Evolutionary conservation across 1,284 basidiomycete species (phyloP).

Genomic region (Pseudozyma hubeiensis): DNA sequence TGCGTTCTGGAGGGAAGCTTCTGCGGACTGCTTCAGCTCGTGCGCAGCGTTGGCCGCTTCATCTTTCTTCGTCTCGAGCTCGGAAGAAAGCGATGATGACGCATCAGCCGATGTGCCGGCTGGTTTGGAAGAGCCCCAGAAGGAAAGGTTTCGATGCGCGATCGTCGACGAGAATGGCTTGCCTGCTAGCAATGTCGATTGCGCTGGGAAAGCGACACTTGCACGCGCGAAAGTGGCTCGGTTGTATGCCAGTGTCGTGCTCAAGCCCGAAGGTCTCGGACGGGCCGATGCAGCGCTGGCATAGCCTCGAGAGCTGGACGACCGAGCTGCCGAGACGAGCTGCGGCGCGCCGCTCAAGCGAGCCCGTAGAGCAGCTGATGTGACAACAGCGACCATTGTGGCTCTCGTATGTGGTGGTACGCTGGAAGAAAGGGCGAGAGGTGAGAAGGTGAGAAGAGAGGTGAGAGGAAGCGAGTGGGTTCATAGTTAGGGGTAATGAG

Average conservation of each 20-base stretch:
- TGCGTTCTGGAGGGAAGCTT: constrained; percentile 13
- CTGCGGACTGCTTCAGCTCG: constrained; percentile 14
- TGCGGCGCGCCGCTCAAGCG: constrained; percentile 24
- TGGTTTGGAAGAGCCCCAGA: constrained; percentile 21
- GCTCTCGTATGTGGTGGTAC: background rate
- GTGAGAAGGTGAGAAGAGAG: background rate
- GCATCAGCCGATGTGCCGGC: constrained; percentile 1
- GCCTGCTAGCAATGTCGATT: constrained; percentile 22
- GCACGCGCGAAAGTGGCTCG: constrained; percentile 20
- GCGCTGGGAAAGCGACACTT: constrained; percentile 14
- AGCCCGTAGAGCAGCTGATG: constrained; percentile 26
- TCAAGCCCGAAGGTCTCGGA: constrained; percentile 11
- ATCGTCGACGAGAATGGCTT: constrained; percentile 27
- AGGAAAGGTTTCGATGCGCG: constrained; percentile 20
- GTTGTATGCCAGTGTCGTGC: constrained; percentile 24
- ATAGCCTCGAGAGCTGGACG: constrained; percentile 13
- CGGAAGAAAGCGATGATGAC: constrained; percentile 6
- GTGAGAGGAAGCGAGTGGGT: background rate
- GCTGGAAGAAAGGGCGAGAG: background rate
- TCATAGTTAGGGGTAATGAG: background rate
- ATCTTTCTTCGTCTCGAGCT: constrained; percentile 21
- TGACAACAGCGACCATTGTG: constrained; percentile 24
- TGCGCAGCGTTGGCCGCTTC: constrained; percentile 8
- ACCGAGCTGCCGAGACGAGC: constrained; percentile 18
- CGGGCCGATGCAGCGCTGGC: constrained; percentile 17